A percentile compares a stretch with the other conserved stretches of the same genome.
Evolutionary conservation across 768 basidiomycete species (phyloP).

Genomic region (Lactarius evosmus): DNA sequence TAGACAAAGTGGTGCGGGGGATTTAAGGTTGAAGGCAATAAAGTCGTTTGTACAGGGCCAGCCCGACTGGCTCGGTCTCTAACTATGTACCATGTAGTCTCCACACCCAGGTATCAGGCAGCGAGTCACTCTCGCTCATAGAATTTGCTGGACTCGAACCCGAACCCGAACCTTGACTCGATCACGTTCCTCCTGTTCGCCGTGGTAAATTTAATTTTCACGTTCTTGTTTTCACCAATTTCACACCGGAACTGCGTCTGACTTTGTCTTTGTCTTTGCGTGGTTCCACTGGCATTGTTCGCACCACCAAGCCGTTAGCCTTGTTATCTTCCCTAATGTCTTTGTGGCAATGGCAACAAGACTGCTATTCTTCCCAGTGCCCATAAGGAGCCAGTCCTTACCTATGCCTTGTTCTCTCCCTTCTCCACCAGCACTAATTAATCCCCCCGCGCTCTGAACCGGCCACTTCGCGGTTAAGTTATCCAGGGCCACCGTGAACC

Average conservation of each 20-base stretch:
- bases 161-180: too few species aligned
- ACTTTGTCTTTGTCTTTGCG: too few species aligned
- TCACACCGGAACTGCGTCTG: too few species aligned
- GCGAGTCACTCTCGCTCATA: too few species aligned
- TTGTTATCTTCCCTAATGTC: background rate
- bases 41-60: background rate
- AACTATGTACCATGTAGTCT: too few species aligned
- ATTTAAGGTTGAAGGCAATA: slow-evolving; percentile 19
- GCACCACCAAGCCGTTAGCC: background rate
- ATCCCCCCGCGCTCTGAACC: background rate
- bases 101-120: too few species aligned
- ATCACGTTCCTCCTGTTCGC: too few species aligned
- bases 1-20: slow-evolving; percentile 66
- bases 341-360: background rate
- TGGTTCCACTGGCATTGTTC: slow-evolving; percentile 11
- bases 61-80: too few species aligned
- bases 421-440: background rate
- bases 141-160: too few species aligned
- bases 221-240: too few species aligned
- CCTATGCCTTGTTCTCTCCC: background rate
- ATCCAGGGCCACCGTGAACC: background rate
- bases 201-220: too few species aligned
- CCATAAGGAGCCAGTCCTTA: slow-evolving; percentile 10
- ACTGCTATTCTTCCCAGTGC: background rate
- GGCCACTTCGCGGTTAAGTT: background rate